Conservation (phyloP, 1,284 basidiomycete species). For the Cryptococcus sp. region DNA sequence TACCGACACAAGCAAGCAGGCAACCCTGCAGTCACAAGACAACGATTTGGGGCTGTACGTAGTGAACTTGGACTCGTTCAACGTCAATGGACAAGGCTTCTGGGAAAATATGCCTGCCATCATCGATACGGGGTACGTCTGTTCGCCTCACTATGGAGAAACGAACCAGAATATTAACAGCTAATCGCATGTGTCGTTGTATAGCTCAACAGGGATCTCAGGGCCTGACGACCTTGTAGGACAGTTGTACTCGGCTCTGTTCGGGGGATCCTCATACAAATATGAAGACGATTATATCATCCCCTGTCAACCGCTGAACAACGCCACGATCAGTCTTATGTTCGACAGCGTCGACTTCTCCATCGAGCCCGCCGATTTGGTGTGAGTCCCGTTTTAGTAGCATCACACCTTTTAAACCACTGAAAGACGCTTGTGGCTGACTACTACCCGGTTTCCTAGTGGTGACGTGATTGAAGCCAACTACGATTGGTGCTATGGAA, state of each 20-base stretch:
- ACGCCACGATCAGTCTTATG: slow-evolving; percentile 3
- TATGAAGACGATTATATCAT: slow-evolving; percentile 2
- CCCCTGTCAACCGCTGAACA: slow-evolving; percentile 1
- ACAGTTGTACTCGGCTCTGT: slow-evolving; percentile 1
- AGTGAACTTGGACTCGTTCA: neutral
- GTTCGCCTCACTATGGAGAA: neutral
- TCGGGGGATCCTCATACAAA: neutral
- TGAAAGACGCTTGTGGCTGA: no score
- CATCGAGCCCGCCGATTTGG: slow-evolving; percentile 2
- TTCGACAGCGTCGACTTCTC: slow-evolving; percentile 8
- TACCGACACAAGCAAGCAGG: neutral
- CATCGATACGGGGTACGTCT: slow-evolving; percentile 2
- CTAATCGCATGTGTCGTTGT: neutral
- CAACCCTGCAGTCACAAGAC: neutral
- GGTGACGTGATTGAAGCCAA: neutral
- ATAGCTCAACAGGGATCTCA: slow-evolving; percentile 1
- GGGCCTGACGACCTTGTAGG: neutral
- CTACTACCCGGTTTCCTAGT: neutral
- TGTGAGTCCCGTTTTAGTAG: slow-evolving; percentile 6
- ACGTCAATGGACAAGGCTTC: neutral
- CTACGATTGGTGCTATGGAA: slow-evolving; percentile 6
- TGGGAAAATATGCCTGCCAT: neutral
- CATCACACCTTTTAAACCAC: neutral
- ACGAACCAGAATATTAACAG: no score
- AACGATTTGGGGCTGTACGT: neutral